Base-by-base conservation (phyloP, 257 asterid species). In the Capsicum pubescens region DNA sequence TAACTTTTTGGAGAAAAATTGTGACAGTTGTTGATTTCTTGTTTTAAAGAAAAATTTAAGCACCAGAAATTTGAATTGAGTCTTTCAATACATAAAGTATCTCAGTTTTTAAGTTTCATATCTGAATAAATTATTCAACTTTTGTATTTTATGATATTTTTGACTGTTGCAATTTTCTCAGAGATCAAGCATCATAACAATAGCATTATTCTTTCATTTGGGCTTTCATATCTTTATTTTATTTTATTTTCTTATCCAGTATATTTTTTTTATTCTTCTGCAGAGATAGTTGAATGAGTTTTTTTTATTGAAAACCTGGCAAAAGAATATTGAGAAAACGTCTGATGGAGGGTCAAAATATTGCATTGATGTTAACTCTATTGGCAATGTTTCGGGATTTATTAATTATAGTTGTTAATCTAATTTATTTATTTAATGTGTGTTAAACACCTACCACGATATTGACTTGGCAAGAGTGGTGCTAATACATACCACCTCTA, bases 341-440 rank as follows among this genome's bases (percentile, higher is more conserved):
- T 84, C 90, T 9, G 97, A 95, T 32, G 87, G 76, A 46, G 92
- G 85, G 56, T 98, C 97, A 8, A 90, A 89, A 46, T 95, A 92
- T 70, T 95, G 99, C 90, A 93, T 95, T 57, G 99, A 95, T 86
- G 98, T 97, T 0, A 95, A 89, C 13, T 9, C 87, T 9, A 88
- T 90, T 1, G 99, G 98, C 6, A 95, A 93, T 55, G 46, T 93
- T 44, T 92, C 98, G 0, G 83, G 98, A 81, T 95, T 92, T 80
- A 95, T 95, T 48, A 95, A 95, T 32, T 98, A 95, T 35, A 93
- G 99, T 71, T 94, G 98, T 69, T 88, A 93, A 8, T 98, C 99
- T 0, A 95, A 95, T 69, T 82, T 95, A 17, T 95, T 95, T 17
- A 97, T 95, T 66, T 98, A 95, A 76, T 95, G 99, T 71, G 85